Evolutionary conservation across 495 filamentous ascomycete species (phyloP).

Genomic region (Penicillium chermesinum): DNA sequence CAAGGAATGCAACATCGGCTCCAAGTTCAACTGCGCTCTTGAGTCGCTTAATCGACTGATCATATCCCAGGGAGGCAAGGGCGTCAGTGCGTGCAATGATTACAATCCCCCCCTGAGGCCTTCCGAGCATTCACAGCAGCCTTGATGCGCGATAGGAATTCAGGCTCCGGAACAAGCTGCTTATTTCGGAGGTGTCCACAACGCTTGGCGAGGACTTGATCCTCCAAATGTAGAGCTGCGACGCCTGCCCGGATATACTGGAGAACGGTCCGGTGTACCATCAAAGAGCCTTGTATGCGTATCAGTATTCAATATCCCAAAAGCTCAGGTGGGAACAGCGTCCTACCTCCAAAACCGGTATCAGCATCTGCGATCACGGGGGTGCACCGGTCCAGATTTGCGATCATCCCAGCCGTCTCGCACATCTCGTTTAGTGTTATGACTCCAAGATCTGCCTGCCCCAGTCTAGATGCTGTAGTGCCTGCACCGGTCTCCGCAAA

Average conservation of each 20-base stretch:
- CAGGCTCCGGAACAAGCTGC: constrained; percentile 41
- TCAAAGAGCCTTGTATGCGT: constrained; percentile 22
- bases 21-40: constrained; percentile 42
- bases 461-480: constrained; percentile 52
- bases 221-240: constrained; percentile 59
- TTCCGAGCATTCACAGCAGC: constrained; percentile 35
- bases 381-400: constrained; percentile 8
- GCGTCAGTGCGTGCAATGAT: constrained; percentile 56
- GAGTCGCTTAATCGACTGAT: constrained; percentile 45
- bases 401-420: constrained; percentile 15
- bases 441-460: constrained; percentile 55
- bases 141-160: constrained; percentile 46
- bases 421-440: constrained; percentile 23
- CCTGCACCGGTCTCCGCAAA: constrained; percentile 49
- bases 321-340: constrained; percentile 2
- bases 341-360: constrained; percentile 48
- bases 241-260: constrained; percentile 53
- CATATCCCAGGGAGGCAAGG: constrained; percentile 47
- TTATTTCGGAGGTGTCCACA: constrained; percentile 53
- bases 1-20: constrained; percentile 54
- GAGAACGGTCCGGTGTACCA: constrained; percentile 49
- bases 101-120: constrained; percentile 44
- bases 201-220: constrained; percentile 54
- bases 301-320: background rate
- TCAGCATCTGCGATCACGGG: constrained; percentile 61